Evolutionary conservation across 352 stramenopile species (phyloP).

Genomic region (Elongisporangium prolatum): DNA sequence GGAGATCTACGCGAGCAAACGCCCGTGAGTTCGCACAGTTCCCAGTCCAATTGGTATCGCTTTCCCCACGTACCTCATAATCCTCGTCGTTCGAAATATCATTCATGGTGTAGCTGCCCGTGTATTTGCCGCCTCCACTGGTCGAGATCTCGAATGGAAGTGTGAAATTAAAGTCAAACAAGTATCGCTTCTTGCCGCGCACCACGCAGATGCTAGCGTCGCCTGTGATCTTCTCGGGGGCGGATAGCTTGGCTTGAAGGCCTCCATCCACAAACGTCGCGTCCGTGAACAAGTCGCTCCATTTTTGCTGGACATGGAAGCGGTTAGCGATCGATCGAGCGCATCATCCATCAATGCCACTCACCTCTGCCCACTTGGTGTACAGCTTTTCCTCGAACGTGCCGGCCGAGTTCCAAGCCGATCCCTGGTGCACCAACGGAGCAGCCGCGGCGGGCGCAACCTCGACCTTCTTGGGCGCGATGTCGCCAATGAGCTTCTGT

Average conservation of each 20-base stretch:
- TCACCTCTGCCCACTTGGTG: constrained; percentile 76
- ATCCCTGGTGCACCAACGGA: constrained; percentile 56
- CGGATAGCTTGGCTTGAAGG: constrained; percentile 40
- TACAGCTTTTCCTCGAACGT: constrained; percentile 90
- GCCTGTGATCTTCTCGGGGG: constrained; percentile 65
- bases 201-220: constrained; percentile 88
- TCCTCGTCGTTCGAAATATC: constrained; percentile 88
- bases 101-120: constrained; percentile 66
- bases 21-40: not conserved
- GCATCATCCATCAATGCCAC: not conserved
- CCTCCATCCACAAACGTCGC: constrained; percentile 35
- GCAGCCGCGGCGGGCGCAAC: constrained; percentile 18
- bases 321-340: not conserved
- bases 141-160: constrained; percentile 65
- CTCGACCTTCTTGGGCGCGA: constrained; percentile 82
- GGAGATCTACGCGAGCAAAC: constrained; percentile 35
- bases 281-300: constrained; percentile 42
- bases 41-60: not conserved
- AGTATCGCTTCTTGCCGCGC: constrained; percentile 84
- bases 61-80: constrained; percentile 52
- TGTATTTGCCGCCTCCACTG: constrained; percentile 38
- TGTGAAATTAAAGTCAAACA: constrained; percentile 86
- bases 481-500: constrained; percentile 96
- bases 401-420: constrained; percentile 89
- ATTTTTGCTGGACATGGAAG: constrained; percentile 34